Percentiles rank a stretch among this genome's conserved stretches.
These are phyloP conservation scores for Thymus mandschuricus DNA, from an alignment of 257 asterid genomes.

Conservation along the genomic window DNA sequence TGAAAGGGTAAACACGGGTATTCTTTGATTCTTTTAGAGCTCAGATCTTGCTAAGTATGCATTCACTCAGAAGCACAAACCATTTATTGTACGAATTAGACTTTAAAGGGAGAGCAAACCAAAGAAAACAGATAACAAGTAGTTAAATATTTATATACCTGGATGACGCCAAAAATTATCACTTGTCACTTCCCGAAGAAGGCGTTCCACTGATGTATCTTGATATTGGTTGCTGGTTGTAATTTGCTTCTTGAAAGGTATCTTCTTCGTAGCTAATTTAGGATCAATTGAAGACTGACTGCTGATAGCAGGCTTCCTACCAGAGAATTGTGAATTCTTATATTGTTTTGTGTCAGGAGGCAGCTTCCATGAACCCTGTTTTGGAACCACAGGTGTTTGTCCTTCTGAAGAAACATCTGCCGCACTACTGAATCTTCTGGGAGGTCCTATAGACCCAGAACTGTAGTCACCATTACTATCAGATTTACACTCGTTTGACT, in stretches of 20 bases:
- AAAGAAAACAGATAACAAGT: slow-evolving; percentile 4
- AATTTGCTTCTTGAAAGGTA: slow-evolving; percentile 74
- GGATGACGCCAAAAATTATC: slow-evolving; percentile 96
- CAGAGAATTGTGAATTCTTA: slow-evolving; percentile 63
- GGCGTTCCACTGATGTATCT: slow-evolving; percentile 96
- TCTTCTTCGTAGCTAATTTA: slow-evolving; percentile 62
- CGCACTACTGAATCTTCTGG: slow-evolving; percentile 66
- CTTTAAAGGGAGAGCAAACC: neutral
- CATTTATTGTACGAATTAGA: neutral
- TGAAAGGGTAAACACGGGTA: neutral
- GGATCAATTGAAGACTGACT: slow-evolving; percentile 55
- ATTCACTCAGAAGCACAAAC: neutral
- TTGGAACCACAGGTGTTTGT: slow-evolving; percentile 53
- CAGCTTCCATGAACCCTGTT: slow-evolving; percentile 78
- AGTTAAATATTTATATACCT: slow-evolving; percentile 42
- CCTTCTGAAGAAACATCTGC: slow-evolving; percentile 65
- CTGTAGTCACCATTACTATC: slow-evolving; percentile 71
- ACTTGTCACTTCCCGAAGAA: slow-evolving; percentile 94
- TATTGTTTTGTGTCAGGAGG: slow-evolving; percentile 64
- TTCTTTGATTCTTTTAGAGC: neutral
- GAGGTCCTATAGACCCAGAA: slow-evolving; percentile 51
- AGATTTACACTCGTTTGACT: slow-evolving; percentile 63
- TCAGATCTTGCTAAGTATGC: neutral
- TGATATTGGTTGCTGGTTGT: slow-evolving; percentile 58
- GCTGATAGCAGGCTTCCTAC: slow-evolving; percentile 61